Evolutionary conservation across 2,329 filamentous ascomycete species (phyloP), one percentile per base, ranked within the genome.

Genomic region (Fusarium sp.): DNA sequence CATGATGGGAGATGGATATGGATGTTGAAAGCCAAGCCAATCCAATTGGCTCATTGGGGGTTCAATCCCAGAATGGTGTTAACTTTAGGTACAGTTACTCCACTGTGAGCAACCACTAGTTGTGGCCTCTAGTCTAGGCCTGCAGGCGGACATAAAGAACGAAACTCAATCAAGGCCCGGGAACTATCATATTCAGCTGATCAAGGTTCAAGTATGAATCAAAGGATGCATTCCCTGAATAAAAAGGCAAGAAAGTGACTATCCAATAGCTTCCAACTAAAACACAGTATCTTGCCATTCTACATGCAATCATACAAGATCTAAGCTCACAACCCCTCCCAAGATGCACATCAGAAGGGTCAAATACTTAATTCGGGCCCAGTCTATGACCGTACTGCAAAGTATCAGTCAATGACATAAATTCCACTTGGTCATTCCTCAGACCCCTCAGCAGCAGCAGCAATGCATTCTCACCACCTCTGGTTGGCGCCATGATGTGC

Each of bases 401-500:
- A 28, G 14, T 34, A 55, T 17, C 20, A 32, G 39, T 23, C 14
- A 45, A 32, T 28, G 26, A 12, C 26, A 28, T 14, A 55, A 21
- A 32, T n/a, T 21, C 45, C 28, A 38, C 48, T 34, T 26, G 11
- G 30, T 14, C 45, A 46, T 55, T 36, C 9, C 34, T 17, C 32
- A 56, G 34, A 19, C 30, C 40, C 32, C 26, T 26, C 26, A 23
- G 39, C n/a, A 36, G 17, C n/a, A 36, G 17, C 30, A 30, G 34
- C 28, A 21, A 15, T 38, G 23, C 36, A 40, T 30, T 36, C 32
- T n/a, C n/a, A 40, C 15, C 32, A 28, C 20, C 23, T 24, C 23
- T 62, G 44, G 24, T 34, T 32, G 46, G 53, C 51, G 56, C 55
- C 46, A 67, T 69, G 57, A 66, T 67, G 49, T 36, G 62, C 47